Evolutionary conservation across 2,329 filamentous ascomycete genomes (phyloP).

Genomic region (Hirsutella minnesotensis): DNA sequence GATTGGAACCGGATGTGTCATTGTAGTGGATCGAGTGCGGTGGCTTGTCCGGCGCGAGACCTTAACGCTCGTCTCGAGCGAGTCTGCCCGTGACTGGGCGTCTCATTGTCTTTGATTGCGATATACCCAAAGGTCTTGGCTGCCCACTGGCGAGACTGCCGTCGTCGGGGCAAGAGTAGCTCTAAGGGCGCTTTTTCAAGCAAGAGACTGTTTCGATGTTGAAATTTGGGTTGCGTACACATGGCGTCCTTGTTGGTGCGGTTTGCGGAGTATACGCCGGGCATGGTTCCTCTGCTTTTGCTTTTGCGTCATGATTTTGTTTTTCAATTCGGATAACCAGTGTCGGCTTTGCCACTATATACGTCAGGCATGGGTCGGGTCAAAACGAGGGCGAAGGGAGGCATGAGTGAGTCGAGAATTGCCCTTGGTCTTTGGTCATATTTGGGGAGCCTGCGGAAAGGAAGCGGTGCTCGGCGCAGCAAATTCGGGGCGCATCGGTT

Average conservation of each 20-base stretch:
- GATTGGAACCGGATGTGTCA: too few relatives aligned
- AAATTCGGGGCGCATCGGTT: conserved; percentile 2
- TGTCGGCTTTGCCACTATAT: not conserved
- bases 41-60: too few relatives aligned
- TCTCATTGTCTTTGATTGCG: too few relatives aligned
- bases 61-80: too few relatives aligned
- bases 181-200: not conserved
- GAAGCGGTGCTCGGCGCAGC: conserved; percentile 1
- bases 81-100: too few relatives aligned
- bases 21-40: too few relatives aligned
- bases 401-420: not conserved
- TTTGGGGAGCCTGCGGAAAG: not conserved
- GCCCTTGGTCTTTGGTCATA: not conserved
- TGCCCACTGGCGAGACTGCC: not conserved
- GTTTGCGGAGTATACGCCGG: not conserved
- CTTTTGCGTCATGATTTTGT: not conserved
- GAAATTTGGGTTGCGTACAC: not conserved
- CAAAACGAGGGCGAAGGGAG: not conserved
- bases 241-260: not conserved
- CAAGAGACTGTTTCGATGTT: not conserved
- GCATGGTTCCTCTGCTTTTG: not conserved
- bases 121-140: too few relatives aligned
- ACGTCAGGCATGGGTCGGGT: not conserved
- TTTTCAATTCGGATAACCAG: not conserved
- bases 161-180: not conserved